Conservation (phyloP, 1,139 yeast species). For the Suhomyces panamericanus region DNA sequence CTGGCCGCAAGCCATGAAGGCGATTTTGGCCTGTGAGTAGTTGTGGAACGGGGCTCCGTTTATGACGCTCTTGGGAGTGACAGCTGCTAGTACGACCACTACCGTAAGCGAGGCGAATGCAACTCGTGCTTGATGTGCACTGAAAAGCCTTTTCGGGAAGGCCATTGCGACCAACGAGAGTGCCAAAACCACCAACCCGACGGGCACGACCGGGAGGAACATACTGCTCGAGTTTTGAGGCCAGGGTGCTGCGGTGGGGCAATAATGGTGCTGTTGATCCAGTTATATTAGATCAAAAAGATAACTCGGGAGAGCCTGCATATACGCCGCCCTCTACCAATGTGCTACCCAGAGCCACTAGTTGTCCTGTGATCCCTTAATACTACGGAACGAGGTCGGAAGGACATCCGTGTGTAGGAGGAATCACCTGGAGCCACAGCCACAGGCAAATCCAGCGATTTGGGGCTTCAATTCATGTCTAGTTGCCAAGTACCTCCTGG, state of each 20-base stretch:
- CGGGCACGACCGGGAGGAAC: conserved; percentile 3
- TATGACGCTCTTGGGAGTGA: conserved; percentile 34
- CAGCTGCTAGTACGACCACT: conserved; percentile 7
- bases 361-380: no score
- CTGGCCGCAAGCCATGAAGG: conserved; percentile 33
- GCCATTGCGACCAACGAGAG: conserved; percentile 3
- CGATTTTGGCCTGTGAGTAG: conserved; percentile 31
- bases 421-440: neutral
- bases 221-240: neutral
- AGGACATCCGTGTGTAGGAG: neutral
- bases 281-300: conserved; percentile 6
- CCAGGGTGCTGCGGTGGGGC: no score
- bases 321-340: neutral
- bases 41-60: conserved; percentile 39
- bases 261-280: neutral
- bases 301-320: conserved; percentile 5
- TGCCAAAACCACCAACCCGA: conserved; percentile 3
- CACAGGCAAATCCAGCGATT: neutral
- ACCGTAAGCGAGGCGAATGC: conserved; percentile 12
- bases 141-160: neutral
- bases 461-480: neutral
- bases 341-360: neutral
- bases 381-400: neutral
- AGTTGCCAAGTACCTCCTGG: neutral
- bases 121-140: neutral